Base-by-base conservation (phyloP, 306 rosid species). In the Prunus mongolica region DNA sequence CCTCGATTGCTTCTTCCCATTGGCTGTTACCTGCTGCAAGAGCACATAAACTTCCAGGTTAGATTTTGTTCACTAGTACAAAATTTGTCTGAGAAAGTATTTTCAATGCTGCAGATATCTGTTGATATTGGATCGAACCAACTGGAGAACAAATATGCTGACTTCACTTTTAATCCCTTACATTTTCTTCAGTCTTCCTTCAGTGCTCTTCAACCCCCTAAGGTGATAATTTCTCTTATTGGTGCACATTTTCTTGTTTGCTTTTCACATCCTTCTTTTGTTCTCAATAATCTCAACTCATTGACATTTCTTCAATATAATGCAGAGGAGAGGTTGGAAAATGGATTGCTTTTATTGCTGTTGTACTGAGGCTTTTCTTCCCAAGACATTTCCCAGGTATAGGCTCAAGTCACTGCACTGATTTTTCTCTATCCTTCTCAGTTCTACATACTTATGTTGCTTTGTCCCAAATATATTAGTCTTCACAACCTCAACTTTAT, bases 141-240 rank as follows among this genome's bases (percentile, higher is more conserved):
- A 94, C 77, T 91, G 98, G 98, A 91, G 89, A 79, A 82, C 97
- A 14, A 94, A 94, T 54, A 91, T 94, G 89, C 82, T 91, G 62
- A 94, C 98, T 69, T 82, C 97, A 51, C 87, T 91, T 45, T 75
- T 91, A 80, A 90, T 94, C 76, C 98, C 98, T 30, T 94, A 90
- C 86, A 84, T 91, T 77, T 91, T 91, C 93, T 86, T 94, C 84
- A 87, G 98, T 75, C 79, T 94, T 79, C 98, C 98, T 3, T 74
- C 79, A 6, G 89, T 86, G 0, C 12, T 94, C 20, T 94, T 91
- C 78, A 12, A 85, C 61, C 77, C 87, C 14, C 76, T 94, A 18
- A 87, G 97, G 98, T 94, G 73, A 69, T 12, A 19, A 12, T 67
- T 14, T 61, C 41, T 46, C 12, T 46, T 10, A 5, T 65, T 73